Evolutionary conservation across 495 filamentous ascomycete genomes (phyloP).

Genomic region (Glutinoglossum americanum): DNA sequence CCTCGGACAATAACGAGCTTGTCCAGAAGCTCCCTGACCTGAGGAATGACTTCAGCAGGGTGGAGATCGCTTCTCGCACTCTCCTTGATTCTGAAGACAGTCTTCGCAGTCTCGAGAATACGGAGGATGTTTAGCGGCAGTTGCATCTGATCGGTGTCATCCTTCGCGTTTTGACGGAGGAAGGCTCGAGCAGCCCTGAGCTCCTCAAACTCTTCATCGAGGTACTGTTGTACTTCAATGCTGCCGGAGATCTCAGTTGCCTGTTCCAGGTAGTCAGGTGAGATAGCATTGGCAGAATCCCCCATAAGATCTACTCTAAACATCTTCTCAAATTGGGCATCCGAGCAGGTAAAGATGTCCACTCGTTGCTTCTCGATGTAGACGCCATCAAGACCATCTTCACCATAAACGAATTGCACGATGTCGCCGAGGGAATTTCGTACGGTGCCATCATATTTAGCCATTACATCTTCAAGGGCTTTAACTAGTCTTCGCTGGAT

Average conservation of each 20-base stretch:
- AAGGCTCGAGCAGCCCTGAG: constrained; percentile 52
- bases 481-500: constrained; percentile 97
- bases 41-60: constrained; percentile 70
- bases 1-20: constrained; percentile 69
- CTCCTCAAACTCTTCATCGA: constrained; percentile 78
- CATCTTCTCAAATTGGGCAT: constrained; percentile 47
- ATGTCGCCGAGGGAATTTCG: constrained; percentile 93
- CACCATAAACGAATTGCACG: constrained; percentile 93
- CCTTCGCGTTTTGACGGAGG: constrained; percentile 40
- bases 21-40: constrained; percentile 53
- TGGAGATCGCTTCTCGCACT: constrained; percentile 69
- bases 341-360: constrained; percentile 59
- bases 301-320: constrained; percentile 88
- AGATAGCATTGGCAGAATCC: constrained; percentile 34
- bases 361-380: constrained; percentile 81
- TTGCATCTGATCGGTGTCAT: constrained; percentile 63
- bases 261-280: constrained; percentile 60
- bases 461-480: constrained; percentile 90
- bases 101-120: constrained; percentile 73
- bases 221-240: constrained; percentile 54
- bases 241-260: constrained; percentile 76
- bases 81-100: constrained; percentile 76
- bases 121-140: constrained; percentile 79
- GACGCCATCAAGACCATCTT: constrained; percentile 83
- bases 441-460: constrained; percentile 93